Evolutionary conservation across 441 rosid genomes (phyloP).

Genomic region (Bruguiera hainesii): DNA sequence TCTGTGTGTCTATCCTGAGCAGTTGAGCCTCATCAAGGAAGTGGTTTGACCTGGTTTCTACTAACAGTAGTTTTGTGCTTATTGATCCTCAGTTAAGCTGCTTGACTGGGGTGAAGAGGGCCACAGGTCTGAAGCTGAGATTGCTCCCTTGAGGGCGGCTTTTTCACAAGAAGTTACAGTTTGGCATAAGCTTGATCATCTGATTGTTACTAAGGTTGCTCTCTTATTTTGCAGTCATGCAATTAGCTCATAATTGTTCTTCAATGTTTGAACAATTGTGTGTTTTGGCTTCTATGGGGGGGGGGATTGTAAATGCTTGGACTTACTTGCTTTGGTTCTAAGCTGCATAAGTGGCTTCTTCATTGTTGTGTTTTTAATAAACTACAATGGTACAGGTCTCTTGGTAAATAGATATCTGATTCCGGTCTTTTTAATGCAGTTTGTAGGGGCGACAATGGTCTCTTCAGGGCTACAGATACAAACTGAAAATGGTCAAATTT

Average conservation of each 20-base stretch:
- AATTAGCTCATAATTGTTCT: background rate
- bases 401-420: no score
- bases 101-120: conserved; percentile 31
- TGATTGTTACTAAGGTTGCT: conserved; percentile 27
- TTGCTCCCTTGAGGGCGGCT: conserved; percentile 20
- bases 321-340: no score
- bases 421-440: conserved; percentile 37
- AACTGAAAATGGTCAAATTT: conserved; percentile 50
- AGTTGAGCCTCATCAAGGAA: no score
- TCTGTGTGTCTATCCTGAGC: background rate
- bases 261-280: background rate
- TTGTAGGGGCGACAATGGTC: conserved; percentile 73
- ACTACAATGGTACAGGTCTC: no score
- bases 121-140: conserved; percentile 16
- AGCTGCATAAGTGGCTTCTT: no score
- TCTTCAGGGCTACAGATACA: conserved; percentile 53
- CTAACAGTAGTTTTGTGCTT: no score
- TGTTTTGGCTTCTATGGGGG: background rate
- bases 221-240: background rate
- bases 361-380: no score
- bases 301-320: no score
- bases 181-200: conserved; percentile 30
- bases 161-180: conserved; percentile 26
- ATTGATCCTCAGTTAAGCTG: conserved; percentile 24
- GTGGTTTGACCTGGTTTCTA: no score